These are phyloP conservation scores for Cadophora sp. DNA, from an alignment of 2,329 filamentous ascomycete species.

Conservation along the genomic window DNA sequence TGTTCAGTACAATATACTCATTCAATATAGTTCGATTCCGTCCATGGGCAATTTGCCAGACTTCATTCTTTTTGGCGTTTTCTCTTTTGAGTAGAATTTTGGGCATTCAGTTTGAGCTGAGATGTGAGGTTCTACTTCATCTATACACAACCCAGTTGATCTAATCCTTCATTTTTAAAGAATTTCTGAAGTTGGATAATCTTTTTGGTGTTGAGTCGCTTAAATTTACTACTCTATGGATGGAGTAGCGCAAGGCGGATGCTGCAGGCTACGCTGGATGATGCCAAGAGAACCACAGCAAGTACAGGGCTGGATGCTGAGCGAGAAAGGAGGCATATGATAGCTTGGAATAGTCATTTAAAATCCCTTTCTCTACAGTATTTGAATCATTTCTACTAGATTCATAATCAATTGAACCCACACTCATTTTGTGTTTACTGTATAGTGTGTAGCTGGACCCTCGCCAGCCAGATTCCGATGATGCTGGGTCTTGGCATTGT, in stretches of 20 bases:
- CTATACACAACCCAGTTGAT: not conserved
- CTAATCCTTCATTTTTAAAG: not conserved
- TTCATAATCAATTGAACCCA: too few species aligned
- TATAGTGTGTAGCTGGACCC: too few species aligned
- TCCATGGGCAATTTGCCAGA: not conserved
- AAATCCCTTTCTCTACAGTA: too few species aligned
- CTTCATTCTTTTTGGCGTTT: not conserved
- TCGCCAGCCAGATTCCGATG: too few species aligned
- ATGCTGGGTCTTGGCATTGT: not conserved
- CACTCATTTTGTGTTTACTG: too few species aligned
- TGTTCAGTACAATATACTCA: not conserved
- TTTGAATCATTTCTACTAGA: too few species aligned
- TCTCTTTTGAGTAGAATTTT: not conserved
- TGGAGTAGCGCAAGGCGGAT: conserved; percentile 7
- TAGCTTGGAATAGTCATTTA: too few species aligned
- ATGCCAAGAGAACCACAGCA: too few species aligned
- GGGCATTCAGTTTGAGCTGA: not conserved
- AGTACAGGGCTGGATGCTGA: too few species aligned
- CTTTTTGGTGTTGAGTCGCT: conserved; percentile 5
- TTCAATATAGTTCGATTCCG: conserved; percentile 16
- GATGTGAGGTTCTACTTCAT: not conserved
- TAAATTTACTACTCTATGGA: not conserved
- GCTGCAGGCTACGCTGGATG: too few species aligned
- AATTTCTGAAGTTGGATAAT: not conserved
- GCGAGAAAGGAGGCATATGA: too few species aligned